Evolutionary conservation across 2,329 filamentous ascomycete species (phyloP).

Genomic region (Trichoderma pleuroti): DNA sequence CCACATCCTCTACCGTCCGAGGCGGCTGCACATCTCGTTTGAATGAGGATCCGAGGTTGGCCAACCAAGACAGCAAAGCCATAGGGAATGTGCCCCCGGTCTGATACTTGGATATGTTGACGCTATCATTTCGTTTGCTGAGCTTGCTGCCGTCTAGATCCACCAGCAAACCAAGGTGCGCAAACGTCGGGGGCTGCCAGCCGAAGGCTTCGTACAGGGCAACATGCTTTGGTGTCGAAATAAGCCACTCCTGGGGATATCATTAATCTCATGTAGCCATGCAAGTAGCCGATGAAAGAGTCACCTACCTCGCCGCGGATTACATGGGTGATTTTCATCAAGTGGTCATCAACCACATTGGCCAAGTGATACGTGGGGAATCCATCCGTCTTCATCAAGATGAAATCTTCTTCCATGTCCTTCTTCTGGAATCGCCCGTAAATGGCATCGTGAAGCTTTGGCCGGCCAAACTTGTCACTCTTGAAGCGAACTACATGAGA

Average conservation of each 20-base stretch:
- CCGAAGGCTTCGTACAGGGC: slow-evolving; percentile 72
- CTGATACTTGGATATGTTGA: slow-evolving; percentile 51
- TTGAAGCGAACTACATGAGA: slow-evolving; percentile 74
- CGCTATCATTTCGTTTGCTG: slow-evolving; percentile 71
- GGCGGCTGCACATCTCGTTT: slow-evolving; percentile 28
- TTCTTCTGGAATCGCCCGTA: slow-evolving; percentile 65
- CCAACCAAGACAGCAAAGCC: slow-evolving; percentile 72
- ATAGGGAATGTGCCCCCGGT: slow-evolving; percentile 45
- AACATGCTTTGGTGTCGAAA: slow-evolving; percentile 75
- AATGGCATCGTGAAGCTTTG: slow-evolving; percentile 71
- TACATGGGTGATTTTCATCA: slow-evolving; percentile 94
- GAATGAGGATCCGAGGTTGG: slow-evolving; percentile 55
- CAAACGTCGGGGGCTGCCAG: slow-evolving; percentile 71
- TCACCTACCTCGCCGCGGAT: slow-evolving; percentile 74
- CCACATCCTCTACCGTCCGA: slow-evolving; percentile 62
- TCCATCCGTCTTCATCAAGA: slow-evolving; percentile 87
- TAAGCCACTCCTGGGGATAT: slow-evolving; percentile 75
- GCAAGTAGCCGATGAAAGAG: neutral
- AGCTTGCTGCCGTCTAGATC: slow-evolving; percentile 69
- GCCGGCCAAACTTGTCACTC: slow-evolving; percentile 52
- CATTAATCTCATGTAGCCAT: neutral
- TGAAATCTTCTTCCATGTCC: slow-evolving; percentile 69
- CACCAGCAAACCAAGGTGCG: slow-evolving; percentile 74
- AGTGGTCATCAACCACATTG: slow-evolving; percentile 93
- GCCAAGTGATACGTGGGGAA: slow-evolving; percentile 96